These are phyloP conservation scores for Aspergillus nanangensis DNA, from an alignment of 495 filamentous ascomycete species.

Conservation along the genomic window DNA sequence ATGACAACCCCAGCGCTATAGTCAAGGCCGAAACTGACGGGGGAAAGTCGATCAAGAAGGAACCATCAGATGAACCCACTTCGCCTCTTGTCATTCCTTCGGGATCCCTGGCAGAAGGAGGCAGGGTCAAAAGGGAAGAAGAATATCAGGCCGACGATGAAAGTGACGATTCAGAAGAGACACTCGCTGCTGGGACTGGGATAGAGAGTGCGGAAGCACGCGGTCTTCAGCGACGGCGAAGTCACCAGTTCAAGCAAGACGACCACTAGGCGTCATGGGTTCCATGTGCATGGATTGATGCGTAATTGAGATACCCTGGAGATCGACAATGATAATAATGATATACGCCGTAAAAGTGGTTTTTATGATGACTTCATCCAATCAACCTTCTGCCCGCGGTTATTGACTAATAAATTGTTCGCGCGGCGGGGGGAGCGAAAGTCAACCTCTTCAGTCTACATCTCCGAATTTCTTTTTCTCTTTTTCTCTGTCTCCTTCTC, in stretches of 20 bases:
- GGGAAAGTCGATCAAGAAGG: conserved; percentile 22
- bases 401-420: too few relatives aligned
- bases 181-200: conserved; percentile 27
- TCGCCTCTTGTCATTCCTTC: conserved; percentile 9
- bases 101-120: conserved; percentile 1
- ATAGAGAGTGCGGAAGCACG: conserved; percentile 27
- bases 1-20: conserved; percentile 12
- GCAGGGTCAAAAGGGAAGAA: conserved; percentile 18
- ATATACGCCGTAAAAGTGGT: too few relatives aligned
- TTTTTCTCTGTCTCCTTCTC: conserved; percentile 3
- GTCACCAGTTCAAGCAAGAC: conserved; percentile 21
- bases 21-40: conserved; percentile 22
- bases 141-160: conserved; percentile 16
- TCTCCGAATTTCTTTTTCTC: too few relatives aligned
- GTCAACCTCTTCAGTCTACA: too few relatives aligned
- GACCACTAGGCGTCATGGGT: conserved; percentile 9
- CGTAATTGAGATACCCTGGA: neutral
- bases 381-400: too few relatives aligned
- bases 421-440: too few relatives aligned
- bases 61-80: conserved; percentile 17
- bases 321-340: too few relatives aligned
- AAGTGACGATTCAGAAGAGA: neutral
- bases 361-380: too few relatives aligned
- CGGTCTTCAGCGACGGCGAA: conserved; percentile 33
- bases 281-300: neutral